A percentile compares a stretch with the other conserved stretches of the same genome.
These are phyloP conservation scores for Phytopythium ostracodes DNA, from an alignment of 352 stramenopile genomes.

Conservation along the genomic window DNA sequence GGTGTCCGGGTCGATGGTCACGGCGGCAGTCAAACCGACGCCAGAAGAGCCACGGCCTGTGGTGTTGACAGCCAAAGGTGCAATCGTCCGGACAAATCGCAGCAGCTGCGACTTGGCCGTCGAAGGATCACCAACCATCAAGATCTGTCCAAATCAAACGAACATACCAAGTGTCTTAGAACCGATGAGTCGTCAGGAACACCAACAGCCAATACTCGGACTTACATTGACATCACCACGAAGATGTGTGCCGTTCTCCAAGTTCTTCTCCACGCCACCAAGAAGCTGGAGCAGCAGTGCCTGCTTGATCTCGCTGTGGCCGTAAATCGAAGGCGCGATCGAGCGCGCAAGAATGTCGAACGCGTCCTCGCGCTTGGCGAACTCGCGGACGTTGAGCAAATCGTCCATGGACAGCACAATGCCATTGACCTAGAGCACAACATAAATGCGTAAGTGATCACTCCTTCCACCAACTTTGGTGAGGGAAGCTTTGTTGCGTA, in stretches of 20 bases:
- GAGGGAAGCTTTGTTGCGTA: not conserved
- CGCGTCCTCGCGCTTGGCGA: conserved; percentile 88
- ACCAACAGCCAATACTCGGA: conserved; percentile 1
- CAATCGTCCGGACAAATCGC: conserved; percentile 95
- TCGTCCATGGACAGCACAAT: conserved; percentile 92
- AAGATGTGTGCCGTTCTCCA: conserved; percentile 99
- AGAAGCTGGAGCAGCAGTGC: conserved; percentile 82
- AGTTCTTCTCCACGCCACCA: conserved; percentile 93
- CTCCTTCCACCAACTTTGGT: too few species aligned
- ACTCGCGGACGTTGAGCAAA: conserved; percentile 90
- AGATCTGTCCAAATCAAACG: conserved; percentile 34
- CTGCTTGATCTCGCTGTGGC: conserved; percentile 98
- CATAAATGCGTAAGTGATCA: not conserved
- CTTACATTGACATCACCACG: conserved; percentile 98
- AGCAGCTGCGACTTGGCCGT: conserved; percentile 99
- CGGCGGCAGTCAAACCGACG: conserved; percentile 97
- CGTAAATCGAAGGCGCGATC: conserved; percentile 98
- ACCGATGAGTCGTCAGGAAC: not conserved
- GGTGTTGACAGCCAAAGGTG: conserved; percentile 90
- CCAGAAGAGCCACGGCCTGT: conserved; percentile 79
- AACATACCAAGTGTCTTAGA: conserved; percentile 5
- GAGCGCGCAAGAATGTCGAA: conserved; percentile 93
- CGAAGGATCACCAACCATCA: conserved; percentile 97
- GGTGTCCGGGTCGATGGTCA: conserved; percentile 96
- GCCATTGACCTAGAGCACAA: conserved; percentile 55